Base-by-base conservation (phyloP, 306 rosid species). In the Rosa rugosa region DNA sequence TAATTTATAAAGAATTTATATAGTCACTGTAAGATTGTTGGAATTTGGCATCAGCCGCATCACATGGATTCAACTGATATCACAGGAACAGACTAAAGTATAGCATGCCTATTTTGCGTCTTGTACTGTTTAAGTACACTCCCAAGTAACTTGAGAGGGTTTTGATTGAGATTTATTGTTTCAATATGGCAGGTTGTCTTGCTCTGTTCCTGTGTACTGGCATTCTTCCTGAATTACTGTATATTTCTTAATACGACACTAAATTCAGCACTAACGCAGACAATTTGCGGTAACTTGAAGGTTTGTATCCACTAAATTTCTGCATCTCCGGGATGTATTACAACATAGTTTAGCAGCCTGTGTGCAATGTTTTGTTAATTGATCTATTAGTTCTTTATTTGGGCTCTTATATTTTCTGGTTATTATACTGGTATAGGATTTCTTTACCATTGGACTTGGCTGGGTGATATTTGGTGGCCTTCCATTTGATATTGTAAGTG, bases 271-370 rank as follows among this genome's bases (percentile, higher is more conserved):
- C 69, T 94, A 36, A 94, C 95, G 11, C 97, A 94, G 82, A 94
- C 99, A 38, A 92, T 94, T 82, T 92, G 99, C 49, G 97, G 99
- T 42, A 92, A 94, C 86, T 85, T 94, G 84, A 94, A 94, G 97
- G 99, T 94, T 81, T 67, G 89, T 87, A 34, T 22, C 22, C 72
- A 72, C 78, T 84, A 69, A 68, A 22, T 54, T 54, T 54, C 4
- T 54, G 62, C 62, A 20, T 5, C 25, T 54, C 62, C 20, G 11
- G 5, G 57, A 51, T 56, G 8, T n/a, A n/a, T n/a, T n/a, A n/a
- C n/a, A n/a, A n/a, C n/a, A n/a, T n/a, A n/a, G n/a, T n/a, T n/a
- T n/a, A 51, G 36, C 66, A 73, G 66, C 66, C 22, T 34, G 4
- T 72, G 45, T 72, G 18, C 8, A 4, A 51, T n/a, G n/a, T n/a